Evolutionary conservation across 2,329 filamentous ascomycete genomes (phyloP).

Genomic region (Endocalyx cinctus): DNA sequence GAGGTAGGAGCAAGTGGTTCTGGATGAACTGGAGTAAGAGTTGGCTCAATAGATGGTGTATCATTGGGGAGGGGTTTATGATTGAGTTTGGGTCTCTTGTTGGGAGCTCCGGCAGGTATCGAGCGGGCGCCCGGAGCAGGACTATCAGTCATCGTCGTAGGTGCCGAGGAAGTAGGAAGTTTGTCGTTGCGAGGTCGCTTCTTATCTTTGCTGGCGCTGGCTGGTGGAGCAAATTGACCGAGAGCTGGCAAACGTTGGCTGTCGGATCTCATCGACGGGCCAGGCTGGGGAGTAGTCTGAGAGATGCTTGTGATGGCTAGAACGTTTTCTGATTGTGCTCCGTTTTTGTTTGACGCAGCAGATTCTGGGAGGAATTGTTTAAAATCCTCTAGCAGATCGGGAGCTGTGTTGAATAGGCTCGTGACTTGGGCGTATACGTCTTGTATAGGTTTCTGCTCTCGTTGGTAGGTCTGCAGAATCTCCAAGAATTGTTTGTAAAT

Average conservation of each 20-base stretch:
- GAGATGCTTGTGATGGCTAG: slow-evolving; percentile 46
- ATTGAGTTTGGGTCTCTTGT: slow-evolving; percentile 69
- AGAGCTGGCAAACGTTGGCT: slow-evolving; percentile 84
- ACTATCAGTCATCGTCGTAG: slow-evolving; percentile 39
- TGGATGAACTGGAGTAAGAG: slow-evolving; percentile 80
- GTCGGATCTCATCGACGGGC: slow-evolving; percentile 45
- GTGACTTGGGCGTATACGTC: slow-evolving; percentile 98
- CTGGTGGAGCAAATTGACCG: slow-evolving; percentile 83
- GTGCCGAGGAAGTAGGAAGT: slow-evolving; percentile 42
- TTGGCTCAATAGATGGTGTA: slow-evolving; percentile 70
- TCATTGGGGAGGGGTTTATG: slow-evolving; percentile 60
- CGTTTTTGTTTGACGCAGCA: slow-evolving; percentile 54
- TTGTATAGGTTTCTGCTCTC: slow-evolving; percentile 96
- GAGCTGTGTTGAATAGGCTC: slow-evolving; percentile 84
- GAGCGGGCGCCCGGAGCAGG: slow-evolving; percentile 33
- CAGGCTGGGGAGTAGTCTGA: slow-evolving; percentile 50
- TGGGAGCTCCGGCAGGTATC: slow-evolving; percentile 34
- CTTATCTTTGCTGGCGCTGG: slow-evolving; percentile 85
- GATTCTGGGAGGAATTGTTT: slow-evolving; percentile 98
- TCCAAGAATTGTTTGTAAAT: slow-evolving; percentile 99
- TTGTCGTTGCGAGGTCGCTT: slow-evolving; percentile 69
- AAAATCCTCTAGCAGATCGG: slow-evolving; percentile 94
- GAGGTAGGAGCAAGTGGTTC: slow-evolving; percentile 78
- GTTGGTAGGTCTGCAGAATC: slow-evolving; percentile 95
- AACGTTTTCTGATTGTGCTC: slow-evolving; percentile 63